Conservation (phyloP, 768 basidiomycete genomes). For the Tylopilus sp. region DNA sequence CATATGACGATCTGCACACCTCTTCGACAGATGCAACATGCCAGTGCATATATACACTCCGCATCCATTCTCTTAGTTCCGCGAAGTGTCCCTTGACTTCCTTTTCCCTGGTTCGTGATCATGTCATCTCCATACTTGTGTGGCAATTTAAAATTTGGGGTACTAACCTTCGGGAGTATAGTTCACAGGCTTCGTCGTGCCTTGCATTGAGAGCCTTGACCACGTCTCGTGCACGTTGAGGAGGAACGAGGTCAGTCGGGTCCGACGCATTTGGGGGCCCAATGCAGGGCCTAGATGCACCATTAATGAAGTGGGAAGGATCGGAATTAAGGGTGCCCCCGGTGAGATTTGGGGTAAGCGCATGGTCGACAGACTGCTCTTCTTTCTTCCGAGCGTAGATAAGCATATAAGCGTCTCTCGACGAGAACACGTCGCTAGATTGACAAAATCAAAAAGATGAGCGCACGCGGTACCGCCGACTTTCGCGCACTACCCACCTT, state of each 20-base stretch:
- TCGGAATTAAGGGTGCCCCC: slow-evolving; percentile 16
- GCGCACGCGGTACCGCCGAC: slow-evolving; percentile 44
- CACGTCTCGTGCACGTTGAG: slow-evolving; percentile 49
- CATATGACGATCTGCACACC: slow-evolving; percentile 35
- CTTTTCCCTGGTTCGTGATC: slow-evolving; percentile 38
- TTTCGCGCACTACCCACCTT: slow-evolving; percentile 75
- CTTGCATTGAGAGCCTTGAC: slow-evolving; percentile 52
- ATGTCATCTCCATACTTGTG: slow-evolving; percentile 14
- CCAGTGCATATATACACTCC: slow-evolving; percentile 64
- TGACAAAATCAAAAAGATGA: slow-evolving; percentile 20
- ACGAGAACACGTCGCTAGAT: slow-evolving; percentile 50
- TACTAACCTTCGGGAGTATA: slow-evolving; percentile 46
- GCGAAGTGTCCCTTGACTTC: slow-evolving; percentile 43
- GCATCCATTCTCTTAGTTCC: slow-evolving; percentile 49
- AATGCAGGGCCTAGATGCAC: slow-evolving; percentile 13
- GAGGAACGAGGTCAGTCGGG: slow-evolving; percentile 41
- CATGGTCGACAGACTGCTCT: slow-evolving; percentile 9
- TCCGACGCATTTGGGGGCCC: slow-evolving; percentile 8
- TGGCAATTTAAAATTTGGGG: slow-evolving; percentile 15
- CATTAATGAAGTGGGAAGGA: slow-evolving; percentile 19
- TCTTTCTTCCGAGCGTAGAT: slow-evolving; percentile 65
- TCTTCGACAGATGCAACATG: slow-evolving; percentile 42
- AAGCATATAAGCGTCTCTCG: slow-evolving; percentile 93
- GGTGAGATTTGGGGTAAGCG: slow-evolving; percentile 14
- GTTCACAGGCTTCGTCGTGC: slow-evolving; percentile 53